Evolutionary conservation across 768 basidiomycete species (phyloP).

Genomic region (Pleurotus cornucopiae): DNA sequence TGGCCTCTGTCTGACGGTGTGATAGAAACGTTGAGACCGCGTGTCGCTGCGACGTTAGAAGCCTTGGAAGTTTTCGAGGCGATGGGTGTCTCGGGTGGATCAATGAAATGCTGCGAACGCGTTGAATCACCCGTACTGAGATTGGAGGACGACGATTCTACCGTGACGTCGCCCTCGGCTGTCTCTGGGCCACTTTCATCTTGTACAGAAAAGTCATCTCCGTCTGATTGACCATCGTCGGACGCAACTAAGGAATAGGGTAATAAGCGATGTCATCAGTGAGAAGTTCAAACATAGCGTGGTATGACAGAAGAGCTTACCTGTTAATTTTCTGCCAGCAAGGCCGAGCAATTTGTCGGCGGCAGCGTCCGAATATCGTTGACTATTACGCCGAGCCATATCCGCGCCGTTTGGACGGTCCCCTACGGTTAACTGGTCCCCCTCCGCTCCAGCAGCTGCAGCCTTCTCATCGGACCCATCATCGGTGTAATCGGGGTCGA

Average conservation of each 20-base stretch:
- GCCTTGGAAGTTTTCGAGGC: constrained; percentile 45
- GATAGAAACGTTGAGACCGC: constrained; percentile 66
- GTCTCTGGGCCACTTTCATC: constrained; percentile 78
- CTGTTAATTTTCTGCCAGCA: background rate
- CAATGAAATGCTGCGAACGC: constrained; percentile 23
- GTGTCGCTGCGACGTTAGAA: constrained; percentile 56
- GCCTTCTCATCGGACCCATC: constrained; percentile 29
- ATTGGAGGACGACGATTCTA: constrained; percentile 33
- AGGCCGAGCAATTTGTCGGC: constrained; percentile 71
- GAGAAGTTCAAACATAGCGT: background rate
- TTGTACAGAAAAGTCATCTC: constrained; percentile 60
- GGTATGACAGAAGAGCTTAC: background rate
- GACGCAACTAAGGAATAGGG: constrained; percentile 28
- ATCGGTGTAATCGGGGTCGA: constrained; percentile 46
- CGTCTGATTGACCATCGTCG: constrained; percentile 67
- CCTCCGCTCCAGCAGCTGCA: constrained; percentile 21
- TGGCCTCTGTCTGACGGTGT: constrained; percentile 48
- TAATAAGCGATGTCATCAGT: constrained; percentile 5
- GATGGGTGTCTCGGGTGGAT: constrained; percentile 34
- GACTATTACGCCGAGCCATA: constrained; percentile 66
- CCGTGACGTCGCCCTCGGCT: constrained; percentile 51
- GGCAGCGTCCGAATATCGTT: constrained; percentile 78
- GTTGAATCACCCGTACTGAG: background rate
- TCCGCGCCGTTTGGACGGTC: constrained; percentile 33
- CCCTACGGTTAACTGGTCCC: constrained; percentile 14